Percentiles rank a stretch among this genome's conserved stretches.
phyloP scores from a whole-genome alignment of 2,329 filamentous ascomycete genomes.

The Penicillium sp. region DNA sequence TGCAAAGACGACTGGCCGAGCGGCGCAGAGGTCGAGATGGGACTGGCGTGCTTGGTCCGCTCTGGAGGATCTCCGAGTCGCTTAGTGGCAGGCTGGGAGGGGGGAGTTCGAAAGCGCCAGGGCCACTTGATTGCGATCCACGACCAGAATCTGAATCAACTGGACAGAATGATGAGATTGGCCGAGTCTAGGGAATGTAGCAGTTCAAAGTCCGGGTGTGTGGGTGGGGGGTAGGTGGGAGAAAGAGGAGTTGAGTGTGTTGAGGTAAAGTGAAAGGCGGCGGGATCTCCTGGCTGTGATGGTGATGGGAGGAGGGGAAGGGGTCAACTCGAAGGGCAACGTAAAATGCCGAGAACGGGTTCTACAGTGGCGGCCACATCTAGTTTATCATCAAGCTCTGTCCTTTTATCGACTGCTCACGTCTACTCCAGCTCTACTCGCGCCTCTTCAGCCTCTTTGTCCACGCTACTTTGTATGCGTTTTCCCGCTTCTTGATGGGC shows the following conservation, averaged over 20 bases:
- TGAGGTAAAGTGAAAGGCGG: constrained; percentile 22
- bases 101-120: constrained; percentile 30
- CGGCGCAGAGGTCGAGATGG: constrained; percentile 16
- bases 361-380: neutral
- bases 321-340: neutral
- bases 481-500: constrained; percentile 17
- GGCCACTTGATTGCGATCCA: constrained; percentile 15
- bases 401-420: neutral
- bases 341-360: neutral
- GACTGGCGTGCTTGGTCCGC: constrained; percentile 24
- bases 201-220: constrained; percentile 1
- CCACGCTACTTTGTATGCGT: constrained; percentile 13
- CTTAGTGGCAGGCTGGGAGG: constrained; percentile 38
- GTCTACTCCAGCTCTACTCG: neutral
- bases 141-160: constrained; percentile 5
- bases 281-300: constrained; percentile 28
- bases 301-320: constrained; percentile 20
- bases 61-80: constrained; percentile 38
- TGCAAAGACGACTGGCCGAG: constrained; percentile 2
- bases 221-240: constrained; percentile 7
- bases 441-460: neutral
- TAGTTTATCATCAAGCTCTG: neutral
- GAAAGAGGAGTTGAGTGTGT: constrained; percentile 18
- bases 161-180: neutral
- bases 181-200: neutral